Evolutionary conservation across 1,284 basidiomycete genomes (phyloP).

Genomic region (Leccinum angustisporum): DNA sequence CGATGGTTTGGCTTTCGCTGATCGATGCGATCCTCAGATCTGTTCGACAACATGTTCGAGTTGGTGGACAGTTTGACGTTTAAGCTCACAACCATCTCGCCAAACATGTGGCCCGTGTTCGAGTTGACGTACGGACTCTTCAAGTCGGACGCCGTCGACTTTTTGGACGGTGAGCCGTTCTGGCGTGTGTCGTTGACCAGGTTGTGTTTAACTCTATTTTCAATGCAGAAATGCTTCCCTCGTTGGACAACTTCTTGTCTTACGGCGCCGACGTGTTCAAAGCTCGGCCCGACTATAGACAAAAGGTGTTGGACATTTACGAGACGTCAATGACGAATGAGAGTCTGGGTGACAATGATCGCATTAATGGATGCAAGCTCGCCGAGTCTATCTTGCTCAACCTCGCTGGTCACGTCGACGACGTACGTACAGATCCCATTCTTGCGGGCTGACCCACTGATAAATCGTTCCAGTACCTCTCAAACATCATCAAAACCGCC

Average conservation of each 20-base stretch:
- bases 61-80: slow-evolving; percentile 85
- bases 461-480: slow-evolving; percentile 40
- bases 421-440: slow-evolving; percentile 46
- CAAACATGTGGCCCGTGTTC: slow-evolving; percentile 86
- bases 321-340: slow-evolving; percentile 70
- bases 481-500: slow-evolving; percentile 60
- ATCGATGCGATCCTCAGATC: slow-evolving; percentile 47
- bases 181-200: background rate
- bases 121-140: slow-evolving; percentile 84
- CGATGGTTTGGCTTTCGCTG: background rate
- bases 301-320: slow-evolving; percentile 86
- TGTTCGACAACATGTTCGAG: slow-evolving; percentile 89
- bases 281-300: slow-evolving; percentile 70
- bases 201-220: slow-evolving; percentile 1
- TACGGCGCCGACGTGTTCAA: slow-evolving; percentile 81
- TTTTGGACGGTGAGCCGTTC: slow-evolving; percentile 64
- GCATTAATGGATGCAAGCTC: slow-evolving; percentile 83
- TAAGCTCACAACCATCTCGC: slow-evolving; percentile 74
- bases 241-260: slow-evolving; percentile 87
- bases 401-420: slow-evolving; percentile 74
- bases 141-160: slow-evolving; percentile 83
- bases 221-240: slow-evolving; percentile 81
- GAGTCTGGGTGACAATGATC: slow-evolving; percentile 80
- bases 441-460: background rate
- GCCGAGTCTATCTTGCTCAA: slow-evolving; percentile 83